Evolutionary conservation across 495 filamentous ascomycete species (phyloP).

Genomic region (Penicilliopsis zonata): DNA sequence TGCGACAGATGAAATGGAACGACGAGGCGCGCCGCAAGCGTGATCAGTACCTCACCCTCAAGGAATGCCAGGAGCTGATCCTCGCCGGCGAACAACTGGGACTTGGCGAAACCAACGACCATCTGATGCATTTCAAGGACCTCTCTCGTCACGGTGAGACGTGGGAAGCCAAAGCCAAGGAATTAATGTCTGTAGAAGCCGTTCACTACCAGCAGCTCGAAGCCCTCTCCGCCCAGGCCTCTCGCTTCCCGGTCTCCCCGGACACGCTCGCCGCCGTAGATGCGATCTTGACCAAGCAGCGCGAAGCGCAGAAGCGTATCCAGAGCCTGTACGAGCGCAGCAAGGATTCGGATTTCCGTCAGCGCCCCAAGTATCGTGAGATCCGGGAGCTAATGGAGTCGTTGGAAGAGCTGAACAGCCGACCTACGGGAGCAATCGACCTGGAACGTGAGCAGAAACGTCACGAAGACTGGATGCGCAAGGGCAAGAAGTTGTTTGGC

Average conservation of each 20-base stretch:
- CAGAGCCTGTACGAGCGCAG: conserved; percentile 66
- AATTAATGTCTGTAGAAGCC: conserved; percentile 78
- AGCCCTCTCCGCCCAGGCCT: conserved; percentile 69
- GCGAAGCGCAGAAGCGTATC: conserved; percentile 85
- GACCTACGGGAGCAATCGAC: conserved; percentile 81
- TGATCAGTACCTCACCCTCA: conserved; percentile 49
- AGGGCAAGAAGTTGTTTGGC: conserved; percentile 95
- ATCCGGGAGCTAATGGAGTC: conserved; percentile 81
- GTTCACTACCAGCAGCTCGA: conserved; percentile 93
- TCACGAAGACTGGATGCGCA: conserved; percentile 98
- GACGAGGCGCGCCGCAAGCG: conserved; percentile 59
- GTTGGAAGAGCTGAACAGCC: conserved; percentile 78
- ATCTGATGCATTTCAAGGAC: conserved; percentile 61
- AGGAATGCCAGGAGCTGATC: conserved; percentile 70
- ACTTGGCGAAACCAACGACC: conserved; percentile 66
- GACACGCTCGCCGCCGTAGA: conserved; percentile 78
- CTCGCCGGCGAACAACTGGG: conserved; percentile 60
- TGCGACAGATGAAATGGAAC: conserved; percentile 83
- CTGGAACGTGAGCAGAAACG: conserved; percentile 90
- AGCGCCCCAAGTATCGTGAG: conserved; percentile 83
- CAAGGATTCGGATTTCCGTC: conserved; percentile 57
- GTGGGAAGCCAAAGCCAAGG: conserved; percentile 91
- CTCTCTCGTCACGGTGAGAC: conserved; percentile 63
- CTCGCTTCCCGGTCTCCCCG: conserved; percentile 64
- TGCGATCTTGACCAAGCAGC: conserved; percentile 88